Percentiles rank a stretch among this genome's conserved stretches.
Evolutionary conservation across 1,139 yeast genomes (phyloP).

Genomic region (Debaryomyces sp.): DNA sequence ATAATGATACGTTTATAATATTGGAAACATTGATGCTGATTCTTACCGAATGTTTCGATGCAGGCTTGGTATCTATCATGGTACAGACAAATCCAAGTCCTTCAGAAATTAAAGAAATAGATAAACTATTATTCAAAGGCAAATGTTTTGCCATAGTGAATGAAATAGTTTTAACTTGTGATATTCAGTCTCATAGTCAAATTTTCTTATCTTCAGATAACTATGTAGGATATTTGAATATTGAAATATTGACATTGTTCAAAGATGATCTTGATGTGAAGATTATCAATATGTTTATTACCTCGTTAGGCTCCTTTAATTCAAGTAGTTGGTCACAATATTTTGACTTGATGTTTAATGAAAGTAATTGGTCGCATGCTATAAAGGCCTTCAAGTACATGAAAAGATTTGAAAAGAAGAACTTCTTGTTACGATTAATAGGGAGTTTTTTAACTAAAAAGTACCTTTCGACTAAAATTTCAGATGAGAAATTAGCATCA

Average conservation of each 20-base stretch:
- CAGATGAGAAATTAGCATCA: slow-evolving; percentile 10
- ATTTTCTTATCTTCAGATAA: slow-evolving; percentile 22
- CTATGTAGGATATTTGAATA: slow-evolving; percentile 25
- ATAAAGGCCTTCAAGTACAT: slow-evolving; percentile 18
- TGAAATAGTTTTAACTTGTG: slow-evolving; percentile 20
- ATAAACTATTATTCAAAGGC: slow-evolving; percentile 42
- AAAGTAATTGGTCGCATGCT: slow-evolving; percentile 24
- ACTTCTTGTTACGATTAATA: slow-evolving; percentile 18
- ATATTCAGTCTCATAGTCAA: slow-evolving; percentile 14
- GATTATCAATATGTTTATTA: slow-evolving; percentile 23
- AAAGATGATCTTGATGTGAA: slow-evolving; percentile 8
- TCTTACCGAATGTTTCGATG: slow-evolving; percentile 19
- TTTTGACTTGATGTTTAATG: slow-evolving; percentile 27
- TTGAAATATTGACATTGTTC: slow-evolving; percentile 19
- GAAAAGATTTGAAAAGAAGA: slow-evolving; percentile 31
- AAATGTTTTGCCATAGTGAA: slow-evolving; percentile 26
- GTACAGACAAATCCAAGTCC: slow-evolving; percentile 8
- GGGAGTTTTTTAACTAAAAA: slow-evolving; percentile 4
- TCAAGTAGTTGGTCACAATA: slow-evolving; percentile 18
- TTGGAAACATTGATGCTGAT: slow-evolving; percentile 3
- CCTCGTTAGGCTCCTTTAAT: slow-evolving; percentile 29
- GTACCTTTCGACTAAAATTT: slow-evolving; percentile 1
- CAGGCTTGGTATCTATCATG: slow-evolving; percentile 20
- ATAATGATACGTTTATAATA: background rate
- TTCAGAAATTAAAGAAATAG: slow-evolving; percentile 33